These are phyloP conservation scores for Rhizophora apiculata DNA, from an alignment of 345 rosid species.

Conservation along the genomic window DNA sequence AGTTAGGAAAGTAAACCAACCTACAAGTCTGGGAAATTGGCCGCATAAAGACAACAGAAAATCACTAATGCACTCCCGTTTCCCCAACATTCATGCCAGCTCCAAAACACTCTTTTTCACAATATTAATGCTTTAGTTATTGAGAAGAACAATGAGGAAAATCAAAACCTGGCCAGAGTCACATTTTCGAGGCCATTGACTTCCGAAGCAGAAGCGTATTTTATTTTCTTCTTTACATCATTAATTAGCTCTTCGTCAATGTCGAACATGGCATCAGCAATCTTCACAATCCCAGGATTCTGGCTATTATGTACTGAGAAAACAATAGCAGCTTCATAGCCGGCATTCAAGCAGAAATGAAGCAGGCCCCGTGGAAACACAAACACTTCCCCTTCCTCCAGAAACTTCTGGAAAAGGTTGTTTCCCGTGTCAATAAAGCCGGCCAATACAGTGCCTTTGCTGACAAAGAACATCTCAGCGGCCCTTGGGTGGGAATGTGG, in stretches of 20 bases:
- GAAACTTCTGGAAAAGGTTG: constrained; percentile 41
- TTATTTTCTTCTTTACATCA: constrained; percentile 31
- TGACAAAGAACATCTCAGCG: constrained; percentile 58
- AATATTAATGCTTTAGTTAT: too few relatives aligned
- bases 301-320: constrained; percentile 72
- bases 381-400: constrained; percentile 62
- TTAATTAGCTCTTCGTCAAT: constrained; percentile 22
- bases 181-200: constrained; percentile 4
- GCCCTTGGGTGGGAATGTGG: constrained; percentile 83
- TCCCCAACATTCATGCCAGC: too few relatives aligned
- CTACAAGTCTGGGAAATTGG: too few relatives aligned
- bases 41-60: too few relatives aligned
- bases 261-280: constrained; percentile 38
- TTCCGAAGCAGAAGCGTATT: constrained; percentile 15
- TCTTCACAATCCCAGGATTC: constrained; percentile 67
- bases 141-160: neutral
- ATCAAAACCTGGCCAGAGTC: constrained; percentile 1
- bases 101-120: too few relatives aligned
- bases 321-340: constrained; percentile 44
- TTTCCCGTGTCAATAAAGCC: constrained; percentile 66
- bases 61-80: too few relatives aligned
- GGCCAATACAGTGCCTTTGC: constrained; percentile 49
- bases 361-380: constrained; percentile 68
- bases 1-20: too few relatives aligned
- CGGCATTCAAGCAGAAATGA: constrained; percentile 57